Conservation (phyloP, 306 rosid species). For the Herpetospermum pedunculosum region DNA sequence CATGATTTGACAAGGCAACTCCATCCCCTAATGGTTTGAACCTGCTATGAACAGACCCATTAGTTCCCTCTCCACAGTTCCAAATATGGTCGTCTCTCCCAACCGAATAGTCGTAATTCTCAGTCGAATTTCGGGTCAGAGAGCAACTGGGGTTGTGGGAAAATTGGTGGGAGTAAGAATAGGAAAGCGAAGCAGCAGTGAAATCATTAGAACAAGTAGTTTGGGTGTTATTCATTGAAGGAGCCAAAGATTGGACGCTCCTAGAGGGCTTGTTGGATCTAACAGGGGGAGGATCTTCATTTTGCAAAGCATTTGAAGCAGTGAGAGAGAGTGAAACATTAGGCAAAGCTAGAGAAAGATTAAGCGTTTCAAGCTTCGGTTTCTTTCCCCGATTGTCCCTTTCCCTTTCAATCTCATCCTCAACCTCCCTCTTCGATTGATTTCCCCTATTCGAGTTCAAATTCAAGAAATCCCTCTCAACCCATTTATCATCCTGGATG, state of each 20-base stretch:
- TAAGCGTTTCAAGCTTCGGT: conserved; percentile 69
- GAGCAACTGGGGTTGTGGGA: conserved; percentile 97
- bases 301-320: conserved; percentile 70
- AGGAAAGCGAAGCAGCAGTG: conserved; percentile 69
- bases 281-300: conserved; percentile 34
- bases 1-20: conserved; percentile 51
- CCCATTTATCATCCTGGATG: conserved; percentile 62
- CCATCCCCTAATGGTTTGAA: conserved; percentile 98
- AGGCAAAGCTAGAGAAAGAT: conserved; percentile 85
- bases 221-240: conserved; percentile 32
- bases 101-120: conserved; percentile 55
- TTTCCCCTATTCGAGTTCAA: conserved; percentile 52
- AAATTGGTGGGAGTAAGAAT: conserved; percentile 65
- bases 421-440: conserved; percentile 68
- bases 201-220: conserved; percentile 75
- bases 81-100: conserved; percentile 84
- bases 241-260: conserved; percentile 38
- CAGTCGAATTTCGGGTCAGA: conserved; percentile 76
- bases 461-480: conserved; percentile 78
- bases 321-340: conserved; percentile 80
- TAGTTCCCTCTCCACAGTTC: conserved; percentile 98
- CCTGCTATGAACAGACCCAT: conserved; percentile 96
- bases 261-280: conserved; percentile 34
- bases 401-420: conserved; percentile 47
- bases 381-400: conserved; percentile 61